These are phyloP conservation scores for Pogostemon cablin DNA, from an alignment of 257 asterid genomes.

Conservation along the genomic window DNA sequence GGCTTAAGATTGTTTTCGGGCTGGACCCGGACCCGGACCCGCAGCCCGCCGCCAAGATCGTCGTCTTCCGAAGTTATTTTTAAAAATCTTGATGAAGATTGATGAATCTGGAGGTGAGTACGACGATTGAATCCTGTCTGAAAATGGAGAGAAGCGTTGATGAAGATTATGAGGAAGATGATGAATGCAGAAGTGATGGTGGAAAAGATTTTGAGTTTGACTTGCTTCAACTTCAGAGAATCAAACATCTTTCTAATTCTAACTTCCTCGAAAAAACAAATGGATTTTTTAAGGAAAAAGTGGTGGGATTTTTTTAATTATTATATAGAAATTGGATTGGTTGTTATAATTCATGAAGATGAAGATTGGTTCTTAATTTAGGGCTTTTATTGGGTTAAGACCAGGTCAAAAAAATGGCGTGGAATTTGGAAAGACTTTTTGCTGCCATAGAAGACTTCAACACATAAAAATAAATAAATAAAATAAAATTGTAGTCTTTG, in stretches of 20 bases:
- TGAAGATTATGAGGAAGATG: slow-evolving; percentile 35
- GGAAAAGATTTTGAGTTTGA: slow-evolving; percentile 43
- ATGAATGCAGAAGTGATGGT: slow-evolving; percentile 38
- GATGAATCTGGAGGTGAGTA: slow-evolving; percentile 32
- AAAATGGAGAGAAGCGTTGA: slow-evolving; percentile 35
- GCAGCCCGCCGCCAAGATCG: not conserved
- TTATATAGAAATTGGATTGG: not conserved
- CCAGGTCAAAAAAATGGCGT: not conserved
- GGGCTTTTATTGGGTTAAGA: not conserved
- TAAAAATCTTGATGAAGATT: slow-evolving; percentile 8
- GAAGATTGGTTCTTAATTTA: not conserved
- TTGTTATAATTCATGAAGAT: not conserved
- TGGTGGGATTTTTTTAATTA: not conserved
- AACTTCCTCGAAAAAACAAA: not conserved
- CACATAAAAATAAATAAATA: not conserved
- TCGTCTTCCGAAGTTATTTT: slow-evolving; percentile 31
- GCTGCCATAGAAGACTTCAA: not conserved
- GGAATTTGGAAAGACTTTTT: not conserved
- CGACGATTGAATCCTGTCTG: not conserved
- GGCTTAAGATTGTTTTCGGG: slow-evolving; percentile 25
- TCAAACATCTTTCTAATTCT: slow-evolving; percentile 37
- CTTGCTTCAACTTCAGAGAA: slow-evolving; percentile 31
- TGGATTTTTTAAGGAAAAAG: not conserved
- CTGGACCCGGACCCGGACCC: not conserved
- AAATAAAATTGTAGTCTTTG: not conserved